Percentiles rank a stretch among this genome's conserved stretches.
These are phyloP conservation scores for Trametes gibbosa DNA, from an alignment of 768 basidiomycete species.

Conservation along the genomic window DNA sequence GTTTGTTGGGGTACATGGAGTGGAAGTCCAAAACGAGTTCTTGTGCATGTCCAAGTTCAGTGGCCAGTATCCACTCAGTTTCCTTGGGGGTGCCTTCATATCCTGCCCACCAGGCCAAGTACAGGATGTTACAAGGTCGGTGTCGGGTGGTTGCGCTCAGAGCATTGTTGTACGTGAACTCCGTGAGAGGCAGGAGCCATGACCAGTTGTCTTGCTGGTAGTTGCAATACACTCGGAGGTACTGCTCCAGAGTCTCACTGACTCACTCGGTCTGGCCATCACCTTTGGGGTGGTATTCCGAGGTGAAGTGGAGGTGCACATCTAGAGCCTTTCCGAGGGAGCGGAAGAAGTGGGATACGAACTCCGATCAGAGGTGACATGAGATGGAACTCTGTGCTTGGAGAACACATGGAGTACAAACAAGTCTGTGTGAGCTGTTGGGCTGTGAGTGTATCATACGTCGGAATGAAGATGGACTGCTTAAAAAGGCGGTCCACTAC, in stretches of 20 bases:
- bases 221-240: slow-evolving; percentile 29
- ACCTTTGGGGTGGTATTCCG: slow-evolving; percentile 31
- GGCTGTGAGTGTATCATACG: slow-evolving; percentile 20
- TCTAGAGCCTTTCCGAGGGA: background rate
- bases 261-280: slow-evolving; percentile 38
- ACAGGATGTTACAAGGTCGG: background rate
- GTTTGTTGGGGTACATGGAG: background rate
- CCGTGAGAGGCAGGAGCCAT: background rate
- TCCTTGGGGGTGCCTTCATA: slow-evolving; percentile 11
- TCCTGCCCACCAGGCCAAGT: background rate
- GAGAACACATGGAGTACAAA: slow-evolving; percentile 19
- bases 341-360: slow-evolving; percentile 8
- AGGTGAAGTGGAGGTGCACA: slow-evolving; percentile 5
- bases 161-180: background rate
- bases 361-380: slow-evolving; percentile 18
- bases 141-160: background rate
- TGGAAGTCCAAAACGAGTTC: slow-evolving; percentile 3
- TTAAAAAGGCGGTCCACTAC: slow-evolving; percentile 27
- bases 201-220: background rate
- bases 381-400: slow-evolving; percentile 8
- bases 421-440: slow-evolving; percentile 18
- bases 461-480: slow-evolving; percentile 28
- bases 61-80: slow-evolving; percentile 13
- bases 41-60: background rate
- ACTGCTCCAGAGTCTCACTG: slow-evolving; percentile 38